Conservation (phyloP, 1,284 basidiomycete genomes). For the Moesziomyces sp. region DNA sequence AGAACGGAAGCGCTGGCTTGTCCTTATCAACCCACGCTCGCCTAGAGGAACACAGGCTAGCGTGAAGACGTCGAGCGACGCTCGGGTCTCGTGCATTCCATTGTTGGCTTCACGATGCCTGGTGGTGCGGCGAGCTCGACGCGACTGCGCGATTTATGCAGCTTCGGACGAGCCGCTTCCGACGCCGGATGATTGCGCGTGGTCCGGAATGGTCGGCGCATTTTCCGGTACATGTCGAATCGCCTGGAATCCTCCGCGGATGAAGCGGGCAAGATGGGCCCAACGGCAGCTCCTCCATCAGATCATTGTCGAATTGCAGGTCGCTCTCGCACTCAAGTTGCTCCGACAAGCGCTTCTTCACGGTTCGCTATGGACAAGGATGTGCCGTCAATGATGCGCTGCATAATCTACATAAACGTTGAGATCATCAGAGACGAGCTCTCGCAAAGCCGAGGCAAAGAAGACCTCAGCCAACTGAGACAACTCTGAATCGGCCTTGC, state of each 20-base stretch:
- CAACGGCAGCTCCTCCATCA: too few relatives aligned
- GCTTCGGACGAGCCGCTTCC: slow-evolving; percentile 27
- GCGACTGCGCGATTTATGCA: slow-evolving; percentile 4
- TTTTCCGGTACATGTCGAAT: background rate
- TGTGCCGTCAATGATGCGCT: slow-evolving; percentile 23
- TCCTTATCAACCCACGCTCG: too few relatives aligned
- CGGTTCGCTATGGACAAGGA: slow-evolving; percentile 9
- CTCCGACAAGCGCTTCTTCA: too few relatives aligned
- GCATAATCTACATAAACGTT: slow-evolving; percentile 30
- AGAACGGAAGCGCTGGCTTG: too few relatives aligned
- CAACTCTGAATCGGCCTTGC: slow-evolving; percentile 1
- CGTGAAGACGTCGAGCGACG: too few relatives aligned
- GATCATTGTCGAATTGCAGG: too few relatives aligned
- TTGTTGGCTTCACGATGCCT: too few relatives aligned
- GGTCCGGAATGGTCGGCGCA: background rate
- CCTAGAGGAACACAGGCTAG: too few relatives aligned
- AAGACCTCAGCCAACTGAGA: background rate
- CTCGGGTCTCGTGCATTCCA: too few relatives aligned
- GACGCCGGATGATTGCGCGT: background rate
- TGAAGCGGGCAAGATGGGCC: too few relatives aligned
- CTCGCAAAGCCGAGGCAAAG: slow-evolving; percentile 4
- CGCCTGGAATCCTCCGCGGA: too few relatives aligned
- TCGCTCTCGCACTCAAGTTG: too few relatives aligned
- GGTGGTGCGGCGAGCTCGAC: background rate
- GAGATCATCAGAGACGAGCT: slow-evolving; percentile 18